Evolutionary conservation across 441 rosid genomes (phyloP).

Genomic region (Gossypium davidsonii): DNA sequence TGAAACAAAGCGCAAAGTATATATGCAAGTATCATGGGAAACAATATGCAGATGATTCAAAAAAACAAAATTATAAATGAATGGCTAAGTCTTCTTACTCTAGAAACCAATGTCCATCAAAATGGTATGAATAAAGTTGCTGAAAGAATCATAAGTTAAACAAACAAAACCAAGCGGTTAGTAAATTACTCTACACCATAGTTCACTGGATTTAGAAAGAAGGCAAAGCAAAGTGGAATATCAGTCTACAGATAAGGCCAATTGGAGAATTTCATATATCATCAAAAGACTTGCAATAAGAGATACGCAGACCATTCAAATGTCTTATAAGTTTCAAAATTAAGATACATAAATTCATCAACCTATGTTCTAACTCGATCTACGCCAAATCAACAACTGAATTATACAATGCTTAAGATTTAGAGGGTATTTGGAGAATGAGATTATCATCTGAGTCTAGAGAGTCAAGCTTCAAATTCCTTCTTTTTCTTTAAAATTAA

Average conservation of each 20-base stretch:
- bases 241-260: background rate
- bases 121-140: background rate
- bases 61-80: background rate
- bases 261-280: background rate
- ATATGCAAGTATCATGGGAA: background rate
- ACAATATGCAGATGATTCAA: background rate
- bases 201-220: background rate
- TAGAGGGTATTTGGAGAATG: background rate
- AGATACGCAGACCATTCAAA: background rate
- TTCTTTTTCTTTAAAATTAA: background rate
- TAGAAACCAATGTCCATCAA: background rate
- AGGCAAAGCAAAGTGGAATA: background rate
- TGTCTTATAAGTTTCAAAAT: background rate
- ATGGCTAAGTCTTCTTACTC: background rate
- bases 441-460: background rate
- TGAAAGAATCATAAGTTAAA: background rate
- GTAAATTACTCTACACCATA: background rate
- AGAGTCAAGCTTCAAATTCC: background rate
- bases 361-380: slow-evolving; percentile 3
- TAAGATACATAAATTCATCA: background rate
- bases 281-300: background rate
- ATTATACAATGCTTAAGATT: background rate
- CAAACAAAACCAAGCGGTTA: too few species aligned
- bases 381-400: background rate
- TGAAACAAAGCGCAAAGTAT: background rate